A percentile compares a stretch with the other conserved stretches of the same genome.
Evolutionary conservation across 139 green algal species (phyloP).

Genomic region (Chlorella sp.): DNA sequence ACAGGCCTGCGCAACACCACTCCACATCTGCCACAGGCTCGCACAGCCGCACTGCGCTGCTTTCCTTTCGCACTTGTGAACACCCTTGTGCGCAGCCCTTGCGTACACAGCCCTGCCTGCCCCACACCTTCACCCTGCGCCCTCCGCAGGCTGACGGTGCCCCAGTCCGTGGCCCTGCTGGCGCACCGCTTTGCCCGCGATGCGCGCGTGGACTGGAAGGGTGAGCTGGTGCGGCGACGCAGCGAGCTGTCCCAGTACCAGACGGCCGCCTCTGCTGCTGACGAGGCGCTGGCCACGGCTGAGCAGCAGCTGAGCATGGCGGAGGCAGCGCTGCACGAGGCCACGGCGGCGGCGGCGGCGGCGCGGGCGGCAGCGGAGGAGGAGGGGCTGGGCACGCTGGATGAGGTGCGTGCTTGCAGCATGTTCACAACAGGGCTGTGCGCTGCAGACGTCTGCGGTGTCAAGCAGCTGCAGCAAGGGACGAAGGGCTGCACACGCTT

Average conservation of each 20-base stretch:
- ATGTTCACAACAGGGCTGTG: too few species aligned
- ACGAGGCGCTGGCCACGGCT: not conserved
- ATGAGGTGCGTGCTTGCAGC: conserved; percentile 9
- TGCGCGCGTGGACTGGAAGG: conserved; percentile 31
- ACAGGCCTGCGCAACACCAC: too few species aligned
- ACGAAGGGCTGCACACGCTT: too few species aligned
- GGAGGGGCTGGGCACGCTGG: conserved; percentile 1
- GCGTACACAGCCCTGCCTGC: too few species aligned
- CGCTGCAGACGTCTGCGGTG: too few species aligned
- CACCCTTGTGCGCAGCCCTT: too few species aligned
- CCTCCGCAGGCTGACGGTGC: conserved; percentile 19
- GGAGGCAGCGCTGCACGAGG: conserved; percentile 2
- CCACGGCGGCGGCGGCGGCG: not conserved
- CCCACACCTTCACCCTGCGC: too few species aligned
- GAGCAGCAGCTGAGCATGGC: not conserved
- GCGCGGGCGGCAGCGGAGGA: conserved; percentile 8
- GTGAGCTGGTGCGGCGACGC: conserved; percentile 32
- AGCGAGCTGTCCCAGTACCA: conserved; percentile 8
- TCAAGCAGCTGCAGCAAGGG: too few species aligned
- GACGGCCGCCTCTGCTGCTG: not conserved
- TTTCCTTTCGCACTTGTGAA: too few species aligned
- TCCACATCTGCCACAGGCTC: too few species aligned
- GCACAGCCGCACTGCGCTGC: too few species aligned
- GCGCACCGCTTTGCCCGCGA: conserved; percentile 33
- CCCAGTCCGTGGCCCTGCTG: conserved; percentile 13